Evolutionary conservation across 352 stramenopile species (phyloP).

Genomic region (Aphanomyces cochlioides): DNA sequence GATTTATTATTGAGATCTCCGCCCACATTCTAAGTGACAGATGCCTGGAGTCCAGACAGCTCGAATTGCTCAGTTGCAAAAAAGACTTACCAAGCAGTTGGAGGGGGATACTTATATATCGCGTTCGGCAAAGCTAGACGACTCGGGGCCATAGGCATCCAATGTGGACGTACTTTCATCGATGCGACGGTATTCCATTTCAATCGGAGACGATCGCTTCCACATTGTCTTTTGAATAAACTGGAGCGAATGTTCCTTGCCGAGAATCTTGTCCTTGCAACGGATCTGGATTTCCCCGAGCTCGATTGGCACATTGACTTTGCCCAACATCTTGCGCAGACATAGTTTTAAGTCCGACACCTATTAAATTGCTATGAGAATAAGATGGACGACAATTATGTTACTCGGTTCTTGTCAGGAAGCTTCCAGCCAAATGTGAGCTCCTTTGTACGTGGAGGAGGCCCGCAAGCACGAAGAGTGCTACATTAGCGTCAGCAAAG

Average conservation of each 20-base stretch:
- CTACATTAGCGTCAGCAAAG: background rate
- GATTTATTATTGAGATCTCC: no score
- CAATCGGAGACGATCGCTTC: slow-evolving; percentile 11
- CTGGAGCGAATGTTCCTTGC: slow-evolving; percentile 28
- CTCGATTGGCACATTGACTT: background rate
- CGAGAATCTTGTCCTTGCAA: slow-evolving; percentile 21
- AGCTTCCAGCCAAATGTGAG: slow-evolving; percentile 10
- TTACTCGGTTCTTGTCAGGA: slow-evolving; percentile 8
- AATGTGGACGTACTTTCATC: slow-evolving; percentile 1
- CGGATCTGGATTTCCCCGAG: slow-evolving; percentile 16
- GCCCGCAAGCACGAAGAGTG: background rate
- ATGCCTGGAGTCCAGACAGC: background rate
- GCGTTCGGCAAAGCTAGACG: background rate
- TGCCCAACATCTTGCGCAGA: slow-evolving; percentile 10
- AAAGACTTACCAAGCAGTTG: background rate
- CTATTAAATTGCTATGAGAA: slow-evolving; percentile 3
- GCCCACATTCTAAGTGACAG: background rate
- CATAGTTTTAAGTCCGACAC: slow-evolving; percentile 25
- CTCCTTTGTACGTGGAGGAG: slow-evolving; percentile 4
- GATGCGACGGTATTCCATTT: slow-evolving; percentile 23
- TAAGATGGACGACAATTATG: background rate
- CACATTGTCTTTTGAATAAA: slow-evolving; percentile 28
- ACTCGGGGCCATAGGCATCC: background rate
- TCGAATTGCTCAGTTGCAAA: background rate
- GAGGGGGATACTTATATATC: background rate